A percentile compares a stretch with the other conserved stretches of the same genome.
phyloP scores from a whole-genome alignment of 2,329 filamentous ascomycete genomes.

The Fusarium chlamydosporum region DNA sequence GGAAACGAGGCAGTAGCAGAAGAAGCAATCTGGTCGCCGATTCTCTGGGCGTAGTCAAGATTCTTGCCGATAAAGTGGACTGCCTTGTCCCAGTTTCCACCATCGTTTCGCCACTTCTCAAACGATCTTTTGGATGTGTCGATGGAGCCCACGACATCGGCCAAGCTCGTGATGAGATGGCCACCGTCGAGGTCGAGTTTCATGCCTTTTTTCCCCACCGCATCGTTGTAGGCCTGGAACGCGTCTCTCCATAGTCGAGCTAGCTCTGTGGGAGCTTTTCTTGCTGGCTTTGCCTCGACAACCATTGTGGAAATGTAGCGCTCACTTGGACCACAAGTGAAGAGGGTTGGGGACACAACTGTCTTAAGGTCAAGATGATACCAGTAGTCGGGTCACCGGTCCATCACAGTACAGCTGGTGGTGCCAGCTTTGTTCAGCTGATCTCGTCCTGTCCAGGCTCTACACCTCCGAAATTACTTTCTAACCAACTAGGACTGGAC shows the following conservation, averaged over 20 bases:
- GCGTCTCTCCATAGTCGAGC: neutral
- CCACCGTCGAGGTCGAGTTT: neutral
- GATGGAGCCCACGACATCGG: neutral
- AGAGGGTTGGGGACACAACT: too few species aligned
- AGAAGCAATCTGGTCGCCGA: constrained; percentile 3
- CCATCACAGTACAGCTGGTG: too few species aligned
- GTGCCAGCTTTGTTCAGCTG: too few species aligned
- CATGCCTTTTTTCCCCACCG: neutral
- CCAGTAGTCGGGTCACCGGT: too few species aligned
- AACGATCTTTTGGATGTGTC: neutral
- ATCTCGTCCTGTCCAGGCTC: too few species aligned
- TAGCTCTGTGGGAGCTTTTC: neutral
- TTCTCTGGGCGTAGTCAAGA: neutral
- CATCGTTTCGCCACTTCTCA: neutral
- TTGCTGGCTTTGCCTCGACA: neutral
- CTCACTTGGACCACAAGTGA: too few species aligned
- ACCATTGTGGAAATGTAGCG: neutral
- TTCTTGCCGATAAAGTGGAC: constrained; percentile 1
- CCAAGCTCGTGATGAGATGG: neutral
- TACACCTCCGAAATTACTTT: too few species aligned
- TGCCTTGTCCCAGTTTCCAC: constrained; percentile 1
- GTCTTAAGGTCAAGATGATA: too few species aligned
- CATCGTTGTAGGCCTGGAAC: neutral
- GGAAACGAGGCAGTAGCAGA: neutral
- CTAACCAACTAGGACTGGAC: too few species aligned